Percentiles rank a stretch among this genome's conserved stretches.
Conservation (phyloP, 2,329 filamentous ascomycete genomes). For the Fusarium lateritium region DNA sequence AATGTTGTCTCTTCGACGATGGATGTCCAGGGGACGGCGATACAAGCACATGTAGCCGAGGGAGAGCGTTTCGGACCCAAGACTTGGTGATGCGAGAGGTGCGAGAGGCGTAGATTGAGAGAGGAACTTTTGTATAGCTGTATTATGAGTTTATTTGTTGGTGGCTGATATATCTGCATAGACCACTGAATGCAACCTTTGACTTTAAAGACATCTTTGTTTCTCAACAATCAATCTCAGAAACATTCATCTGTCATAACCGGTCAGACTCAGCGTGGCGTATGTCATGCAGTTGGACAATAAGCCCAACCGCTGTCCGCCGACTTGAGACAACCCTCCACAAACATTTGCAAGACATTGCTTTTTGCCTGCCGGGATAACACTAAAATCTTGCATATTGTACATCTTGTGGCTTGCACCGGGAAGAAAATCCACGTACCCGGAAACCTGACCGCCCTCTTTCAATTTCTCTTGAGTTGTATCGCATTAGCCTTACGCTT, state of each 20-base stretch:
- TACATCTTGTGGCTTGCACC: constrained; percentile 13
- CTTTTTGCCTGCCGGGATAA: constrained; percentile 2
- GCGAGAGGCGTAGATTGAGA: constrained; percentile 2
- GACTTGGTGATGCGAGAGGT: constrained; percentile 59
- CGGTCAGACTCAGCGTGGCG: constrained; percentile 17
- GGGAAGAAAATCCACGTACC: constrained; percentile 20
- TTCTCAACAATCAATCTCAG: neutral
- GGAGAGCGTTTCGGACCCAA: constrained; percentile 75
- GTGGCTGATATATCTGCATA: constrained; percentile 15
- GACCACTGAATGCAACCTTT: neutral
- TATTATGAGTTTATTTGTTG: constrained; percentile 19
- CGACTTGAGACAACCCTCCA: constrained; percentile 1
- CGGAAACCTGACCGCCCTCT: constrained; percentile 9
- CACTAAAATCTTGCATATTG: constrained; percentile 1
- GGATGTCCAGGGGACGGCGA: constrained; percentile 72
- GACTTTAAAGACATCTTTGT: constrained; percentile 12
- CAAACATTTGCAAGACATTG: constrained; percentile 1
- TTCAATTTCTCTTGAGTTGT: neutral
- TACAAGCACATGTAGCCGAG: constrained; percentile 66
- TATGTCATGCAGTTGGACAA: constrained; percentile 17
- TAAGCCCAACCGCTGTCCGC: constrained; percentile 12
- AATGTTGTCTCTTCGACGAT: constrained; percentile 70
- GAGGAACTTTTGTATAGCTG: constrained; percentile 8
- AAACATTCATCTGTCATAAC: neutral
- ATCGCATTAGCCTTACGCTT: neutral